Evolutionary conservation across 768 basidiomycete genomes (phyloP).

Genomic region (Dioszegia crocea): DNA sequence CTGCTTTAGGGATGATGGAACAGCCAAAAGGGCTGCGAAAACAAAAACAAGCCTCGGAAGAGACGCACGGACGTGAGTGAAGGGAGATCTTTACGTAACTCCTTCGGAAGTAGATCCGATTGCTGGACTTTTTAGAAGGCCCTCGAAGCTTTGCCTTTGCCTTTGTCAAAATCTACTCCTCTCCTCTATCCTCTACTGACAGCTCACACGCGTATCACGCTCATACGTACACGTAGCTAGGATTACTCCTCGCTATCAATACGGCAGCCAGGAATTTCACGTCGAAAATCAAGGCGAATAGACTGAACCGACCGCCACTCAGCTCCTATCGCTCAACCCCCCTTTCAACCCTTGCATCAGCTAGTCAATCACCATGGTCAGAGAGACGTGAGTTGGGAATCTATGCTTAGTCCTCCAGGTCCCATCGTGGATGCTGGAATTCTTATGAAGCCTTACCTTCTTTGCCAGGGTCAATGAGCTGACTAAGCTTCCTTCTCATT

Average conservation of each 20-base stretch:
- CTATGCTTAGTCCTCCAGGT: neutral
- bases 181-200: no score
- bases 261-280: no score
- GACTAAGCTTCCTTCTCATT: constrained; percentile 10
- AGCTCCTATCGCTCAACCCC: neutral
- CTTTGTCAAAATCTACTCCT: neutral
- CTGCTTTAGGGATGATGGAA: neutral
- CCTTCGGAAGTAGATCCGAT: no score
- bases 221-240: no score
- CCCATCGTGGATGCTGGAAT: no score
- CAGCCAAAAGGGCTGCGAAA: neutral
- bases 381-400: constrained; percentile 25
- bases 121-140: neutral
- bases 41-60: neutral
- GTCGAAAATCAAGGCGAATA: no score
- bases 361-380: constrained; percentile 8
- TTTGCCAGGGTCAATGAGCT: no score
- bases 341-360: neutral
- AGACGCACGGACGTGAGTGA: neutral
- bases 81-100: neutral
- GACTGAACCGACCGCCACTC: no score
- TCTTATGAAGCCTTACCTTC: no score
- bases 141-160: neutral
- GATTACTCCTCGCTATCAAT: no score
- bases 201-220: no score